phyloP scores from a whole-genome alignment of 2,329 filamentous ascomycete species.

The Dryadomyces quercus-mongolicae region DNA sequence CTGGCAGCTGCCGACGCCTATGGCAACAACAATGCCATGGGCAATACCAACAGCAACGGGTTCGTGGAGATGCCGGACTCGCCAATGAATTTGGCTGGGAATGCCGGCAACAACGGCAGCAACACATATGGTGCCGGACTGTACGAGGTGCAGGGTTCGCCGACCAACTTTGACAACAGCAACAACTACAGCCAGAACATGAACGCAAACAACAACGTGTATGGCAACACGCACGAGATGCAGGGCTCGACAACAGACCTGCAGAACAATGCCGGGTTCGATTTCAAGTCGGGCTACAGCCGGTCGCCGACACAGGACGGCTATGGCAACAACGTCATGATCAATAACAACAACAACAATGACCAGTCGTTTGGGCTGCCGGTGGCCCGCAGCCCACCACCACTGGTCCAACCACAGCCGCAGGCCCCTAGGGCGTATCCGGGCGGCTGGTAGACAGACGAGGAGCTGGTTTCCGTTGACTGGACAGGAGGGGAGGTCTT shows the following conservation, averaged over 20 bases:
- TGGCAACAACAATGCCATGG: conserved; percentile 16
- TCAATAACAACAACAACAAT: conserved; percentile 1
- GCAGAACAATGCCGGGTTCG: conserved; percentile 12
- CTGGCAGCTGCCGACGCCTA: background rate
- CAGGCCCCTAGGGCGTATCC: conserved; percentile 6
- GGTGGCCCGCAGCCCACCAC: conserved; percentile 5
- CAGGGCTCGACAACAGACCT: conserved; percentile 8
- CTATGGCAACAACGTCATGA: background rate
- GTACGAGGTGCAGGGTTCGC: conserved; percentile 10
- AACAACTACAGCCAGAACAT: background rate
- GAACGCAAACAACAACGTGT: background rate
- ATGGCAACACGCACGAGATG: background rate
- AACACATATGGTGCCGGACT: conserved; percentile 12
- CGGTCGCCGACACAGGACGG: conserved; percentile 3
- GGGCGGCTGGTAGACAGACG: conserved; percentile 7
- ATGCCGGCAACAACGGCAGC: background rate
- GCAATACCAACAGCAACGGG: too few species aligned
- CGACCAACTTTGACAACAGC: conserved; percentile 13
- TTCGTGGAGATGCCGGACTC: background rate
- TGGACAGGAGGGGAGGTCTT: conserved; percentile 12
- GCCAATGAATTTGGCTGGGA: background rate
- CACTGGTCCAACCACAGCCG: conserved; percentile 10
- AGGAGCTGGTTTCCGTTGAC: background rate
- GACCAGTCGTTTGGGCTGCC: conserved; percentile 2
- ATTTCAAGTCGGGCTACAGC: conserved; percentile 11